Evolutionary conservation across 192 early-diverging fungal species (phyloP).

Genomic region (Mortierella claussenii): DNA sequence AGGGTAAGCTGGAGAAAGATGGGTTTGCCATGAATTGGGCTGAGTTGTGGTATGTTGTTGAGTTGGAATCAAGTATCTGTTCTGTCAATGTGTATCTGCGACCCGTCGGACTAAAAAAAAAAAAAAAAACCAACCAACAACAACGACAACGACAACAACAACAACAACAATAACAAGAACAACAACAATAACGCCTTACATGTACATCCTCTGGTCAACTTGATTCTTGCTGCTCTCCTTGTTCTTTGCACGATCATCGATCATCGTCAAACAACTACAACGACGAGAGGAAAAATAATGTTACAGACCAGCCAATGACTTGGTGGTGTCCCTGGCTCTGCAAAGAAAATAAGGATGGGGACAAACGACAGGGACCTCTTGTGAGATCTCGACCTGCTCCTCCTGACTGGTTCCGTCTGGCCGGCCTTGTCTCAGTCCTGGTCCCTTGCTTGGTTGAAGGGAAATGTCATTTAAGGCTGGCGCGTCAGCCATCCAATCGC

Average conservation of each 20-base stretch:
- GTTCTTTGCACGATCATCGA: too few species aligned
- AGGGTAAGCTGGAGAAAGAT: background rate
- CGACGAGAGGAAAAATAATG: background rate
- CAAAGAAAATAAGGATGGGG: too few species aligned
- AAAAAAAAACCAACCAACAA: background rate
- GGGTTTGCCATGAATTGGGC: background rate
- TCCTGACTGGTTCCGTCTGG: background rate
- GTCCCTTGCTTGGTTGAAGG: background rate
- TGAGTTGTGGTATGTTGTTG: too few species aligned
- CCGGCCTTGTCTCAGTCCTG: background rate
- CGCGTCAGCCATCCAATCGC: too few species aligned
- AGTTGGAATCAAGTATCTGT: too few species aligned
- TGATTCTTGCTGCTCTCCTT: too few species aligned
- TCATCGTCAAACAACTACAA: background rate
- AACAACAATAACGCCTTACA: too few species aligned
- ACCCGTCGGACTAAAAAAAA: too few species aligned
- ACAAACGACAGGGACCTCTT: background rate
- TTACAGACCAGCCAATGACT: too few species aligned
- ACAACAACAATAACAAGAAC: background rate
- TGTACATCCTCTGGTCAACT: too few species aligned
- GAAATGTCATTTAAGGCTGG: background rate
- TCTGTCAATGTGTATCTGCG: too few species aligned
- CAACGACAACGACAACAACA: background rate
- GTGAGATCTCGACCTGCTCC: background rate
- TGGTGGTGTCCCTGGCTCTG: too few species aligned